Evolutionary conservation across 164 flowering plant species (phyloP), one percentile per base, ranked within the genome.

Genomic region (Paratinospora sagittata): DNA sequence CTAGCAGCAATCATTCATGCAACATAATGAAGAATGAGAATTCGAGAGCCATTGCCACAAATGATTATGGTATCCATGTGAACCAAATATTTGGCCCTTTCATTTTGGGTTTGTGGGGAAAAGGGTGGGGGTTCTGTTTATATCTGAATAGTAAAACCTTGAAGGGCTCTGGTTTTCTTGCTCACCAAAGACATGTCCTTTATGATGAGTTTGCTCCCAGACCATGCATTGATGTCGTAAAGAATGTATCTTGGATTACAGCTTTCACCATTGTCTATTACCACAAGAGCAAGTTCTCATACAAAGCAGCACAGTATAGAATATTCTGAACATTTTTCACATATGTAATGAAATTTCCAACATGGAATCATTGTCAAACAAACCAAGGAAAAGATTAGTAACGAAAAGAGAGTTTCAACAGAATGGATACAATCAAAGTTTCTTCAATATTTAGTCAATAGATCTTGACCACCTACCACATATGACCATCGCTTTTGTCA

Each of bases 351-450:
- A 52, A 14, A 52, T 52, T 52, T n/a, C 24, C n/a, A 41, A 41
- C 34, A 30, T 30, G 45, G 45, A 41, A 41, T 12, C 13, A 11
- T 41, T 41, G 45, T 41, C 13, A 41, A 41, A 41, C 45, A 41
- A 45, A 27, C 57, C 70, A 43, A 14, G 24, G n/a, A 66, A 52
- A 68, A 33, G 26, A 68, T 52, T 19, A 19, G 63, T 27, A 30
- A 4, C 57, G 24, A 68, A 23, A 68, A 23, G 33, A 68, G 62
- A 17, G 71, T 49, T 24, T 37, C 23, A 23, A 68, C 63, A 68
- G 34, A 68, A 68, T 68, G 26, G 21, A 52, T 62, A 52, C 63
- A 30, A 26, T 33, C 60, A 52, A 52, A 52, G 60, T 52, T 52
- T 52, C 23, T 17, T 52, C 60, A 16, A 8, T n/a, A 52, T 17